phyloP scores from a whole-genome alignment of 208 protist species.

The Crithidia fasciculata region DNA sequence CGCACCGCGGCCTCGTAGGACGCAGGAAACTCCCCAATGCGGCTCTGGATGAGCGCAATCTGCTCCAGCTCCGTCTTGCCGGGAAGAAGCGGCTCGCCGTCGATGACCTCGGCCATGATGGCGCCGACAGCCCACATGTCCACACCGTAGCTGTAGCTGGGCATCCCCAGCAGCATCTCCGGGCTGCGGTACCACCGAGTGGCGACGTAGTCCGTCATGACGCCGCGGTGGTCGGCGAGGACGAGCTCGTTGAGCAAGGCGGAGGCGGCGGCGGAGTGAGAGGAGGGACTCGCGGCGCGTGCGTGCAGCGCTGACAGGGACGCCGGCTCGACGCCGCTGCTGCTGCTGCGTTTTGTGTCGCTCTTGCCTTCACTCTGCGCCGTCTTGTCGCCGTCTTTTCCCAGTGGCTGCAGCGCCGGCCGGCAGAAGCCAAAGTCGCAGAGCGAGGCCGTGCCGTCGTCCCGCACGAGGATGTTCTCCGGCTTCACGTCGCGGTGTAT shows the following conservation, averaged over 20 bases:
- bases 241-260: slow-evolving; percentile 47
- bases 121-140: slow-evolving; percentile 93
- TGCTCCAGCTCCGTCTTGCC: slow-evolving; percentile 90
- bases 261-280: not conserved
- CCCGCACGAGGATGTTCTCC: slow-evolving; percentile 88
- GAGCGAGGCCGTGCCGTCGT: slow-evolving; percentile 65
- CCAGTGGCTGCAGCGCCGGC: slow-evolving; percentile 30
- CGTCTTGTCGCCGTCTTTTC: not conserved
- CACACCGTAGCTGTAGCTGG: slow-evolving; percentile 75
- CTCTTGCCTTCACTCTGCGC: not conserved
- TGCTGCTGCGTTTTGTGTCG: not conserved
- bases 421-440: slow-evolving; percentile 93
- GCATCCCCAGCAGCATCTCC: slow-evolving; percentile 90
- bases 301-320: not conserved
- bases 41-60: slow-evolving; percentile 78
- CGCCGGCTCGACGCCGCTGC: not conserved
- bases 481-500: slow-evolving; percentile 94
- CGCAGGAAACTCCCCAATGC: slow-evolving; percentile 65
- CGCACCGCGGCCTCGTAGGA: slow-evolving; percentile 52
- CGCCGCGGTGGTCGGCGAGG: slow-evolving; percentile 37
- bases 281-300: not conserved
- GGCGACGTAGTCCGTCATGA: slow-evolving; percentile 92
- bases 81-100: slow-evolving; percentile 84
- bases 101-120: slow-evolving; percentile 90
- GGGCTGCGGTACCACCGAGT: slow-evolving; percentile 94